Evolutionary conservation across 1,284 basidiomycete genomes (phyloP).

Genomic region (Exsudoporus floridanus): DNA sequence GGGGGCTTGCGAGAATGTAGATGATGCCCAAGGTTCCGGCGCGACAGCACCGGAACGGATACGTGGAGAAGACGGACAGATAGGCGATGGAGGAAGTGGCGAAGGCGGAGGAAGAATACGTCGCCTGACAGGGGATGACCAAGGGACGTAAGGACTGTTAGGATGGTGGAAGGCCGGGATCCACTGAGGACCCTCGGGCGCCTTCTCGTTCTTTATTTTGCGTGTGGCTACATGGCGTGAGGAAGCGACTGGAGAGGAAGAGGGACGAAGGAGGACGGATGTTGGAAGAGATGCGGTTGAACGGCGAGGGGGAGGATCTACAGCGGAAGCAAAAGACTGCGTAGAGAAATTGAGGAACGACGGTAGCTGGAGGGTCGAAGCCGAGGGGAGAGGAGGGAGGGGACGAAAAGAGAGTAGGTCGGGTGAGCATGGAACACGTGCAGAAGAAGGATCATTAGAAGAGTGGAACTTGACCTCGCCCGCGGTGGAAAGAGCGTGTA

Average conservation of each 20-base stretch:
- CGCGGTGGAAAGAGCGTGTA: constrained; percentile 18
- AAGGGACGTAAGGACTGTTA: constrained; percentile 51
- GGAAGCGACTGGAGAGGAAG: constrained; percentile 18
- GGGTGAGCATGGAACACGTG: constrained; percentile 14
- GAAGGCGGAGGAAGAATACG: constrained; percentile 38
- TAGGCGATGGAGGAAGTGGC: constrained; percentile 29
- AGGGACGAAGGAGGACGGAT: constrained; percentile 18
- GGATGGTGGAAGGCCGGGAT: constrained; percentile 43
- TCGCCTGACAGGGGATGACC: constrained; percentile 39
- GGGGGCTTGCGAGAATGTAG: constrained; percentile 21
- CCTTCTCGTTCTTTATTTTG: constrained; percentile 24
- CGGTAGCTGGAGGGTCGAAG: constrained; percentile 40
- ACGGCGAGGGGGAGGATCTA: constrained; percentile 9
- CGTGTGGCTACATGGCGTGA: constrained; percentile 8
- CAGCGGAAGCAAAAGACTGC: constrained; percentile 17
- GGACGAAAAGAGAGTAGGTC: constrained; percentile 27
- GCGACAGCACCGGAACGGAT: constrained; percentile 41
- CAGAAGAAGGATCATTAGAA: constrained; percentile 4
- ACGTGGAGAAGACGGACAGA: constrained; percentile 30
- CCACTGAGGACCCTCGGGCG: constrained; percentile 34
- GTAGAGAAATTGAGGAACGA: constrained; percentile 37
- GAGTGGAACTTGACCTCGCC: constrained; percentile 9
- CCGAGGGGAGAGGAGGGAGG: constrained; percentile 35
- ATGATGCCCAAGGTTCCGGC: constrained; percentile 39
- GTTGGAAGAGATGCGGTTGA: constrained; percentile 13